Conservation (phyloP, 2,329 filamentous ascomycete species). For the Penicillium sp. region DNA sequence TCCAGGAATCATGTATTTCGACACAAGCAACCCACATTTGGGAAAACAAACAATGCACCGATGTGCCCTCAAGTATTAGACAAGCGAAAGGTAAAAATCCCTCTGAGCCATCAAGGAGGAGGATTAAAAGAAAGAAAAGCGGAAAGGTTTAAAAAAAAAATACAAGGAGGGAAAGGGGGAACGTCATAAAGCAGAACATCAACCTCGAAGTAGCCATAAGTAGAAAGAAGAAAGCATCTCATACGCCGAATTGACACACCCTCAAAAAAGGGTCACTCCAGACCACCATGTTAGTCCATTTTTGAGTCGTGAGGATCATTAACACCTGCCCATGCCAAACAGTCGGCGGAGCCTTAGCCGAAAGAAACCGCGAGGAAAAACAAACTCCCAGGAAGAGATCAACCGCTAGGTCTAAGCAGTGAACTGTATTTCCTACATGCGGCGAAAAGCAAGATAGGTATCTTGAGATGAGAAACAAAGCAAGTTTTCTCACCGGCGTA, state of each 20-base stretch:
- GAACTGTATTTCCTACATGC: conserved; percentile 6
- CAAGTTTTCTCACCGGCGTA: conserved; percentile 27
- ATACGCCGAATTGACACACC: conserved; percentile 33
- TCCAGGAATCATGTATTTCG: conserved; percentile 24
- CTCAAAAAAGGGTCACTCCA: conserved; percentile 27
- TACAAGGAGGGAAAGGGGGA: conserved; percentile 15
- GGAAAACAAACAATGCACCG: conserved; percentile 19
- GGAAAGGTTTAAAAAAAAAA: conserved; percentile 17
- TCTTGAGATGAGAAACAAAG: conserved; percentile 10
- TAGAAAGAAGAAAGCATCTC: conserved; percentile 18
- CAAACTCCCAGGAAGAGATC: conserved; percentile 15
- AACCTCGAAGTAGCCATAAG: conserved; percentile 21
- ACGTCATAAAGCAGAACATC: conserved; percentile 23
- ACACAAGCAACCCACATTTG: conserved; percentile 19
- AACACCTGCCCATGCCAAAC: conserved; percentile 41
- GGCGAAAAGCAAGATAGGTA: conserved; percentile 14
- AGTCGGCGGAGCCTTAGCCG: conserved; percentile 25
- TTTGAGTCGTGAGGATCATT: conserved; percentile 40
- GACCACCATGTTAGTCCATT: conserved; percentile 31
- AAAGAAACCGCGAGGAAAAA: conserved; percentile 15
- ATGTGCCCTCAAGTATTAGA: conserved; percentile 24
- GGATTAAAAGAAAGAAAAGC: conserved; percentile 13
- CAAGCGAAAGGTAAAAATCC: conserved; percentile 22
- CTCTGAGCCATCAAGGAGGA: conserved; percentile 12
- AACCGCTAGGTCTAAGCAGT: conserved; percentile 19